Base-by-base conservation (phyloP, 495 filamentous ascomycete species). In the Astrothelium subdiscretum region DNA sequence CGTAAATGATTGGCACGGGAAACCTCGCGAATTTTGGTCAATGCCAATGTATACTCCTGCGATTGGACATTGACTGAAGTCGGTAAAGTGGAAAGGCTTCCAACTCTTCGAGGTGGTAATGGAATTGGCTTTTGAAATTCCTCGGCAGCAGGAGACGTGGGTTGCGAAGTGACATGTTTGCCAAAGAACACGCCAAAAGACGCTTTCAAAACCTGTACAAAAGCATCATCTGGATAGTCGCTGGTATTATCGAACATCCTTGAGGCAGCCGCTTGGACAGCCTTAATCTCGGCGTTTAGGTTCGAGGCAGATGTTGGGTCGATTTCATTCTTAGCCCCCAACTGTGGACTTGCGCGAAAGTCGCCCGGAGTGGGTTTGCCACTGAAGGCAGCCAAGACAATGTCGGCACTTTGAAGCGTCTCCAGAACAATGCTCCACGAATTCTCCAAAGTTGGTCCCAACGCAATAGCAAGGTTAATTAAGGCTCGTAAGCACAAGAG, bases 391-490 rank as follows among this genome's bases (percentile, higher is more conserved):
- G 88, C 89, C 58, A 96, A 79, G 15, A 97, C 82, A 57, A 92
- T 81, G 68, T 96, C 92, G 6, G 91, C 92, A 71, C 96, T 88
- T 67, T 95, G 89, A 4, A 97, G 77, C 0, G 91, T 95, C 65
- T 96, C 92, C 1, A 97, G 77, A 22, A 97, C 76, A 60, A 98
- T 97, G 1, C 84, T 84, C 90, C 92, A 97, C 27, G 92, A 88
- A 20, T 79, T 78, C 32, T 87, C 87, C 20, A 98, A 77, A 3
- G 89, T 92, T 5, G 94, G 90, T 0, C 94, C 94, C 6, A 98
- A 76, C 42, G 94, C 95, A 70, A 97, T 98, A 2, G 95, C 94
- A 13, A 98, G 76, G 66, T 98, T 97, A 2, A 98, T 78, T 15
- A 97, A 79, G 58, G 94, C 94, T 67, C 94, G 79, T 31, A 98